phyloP scores from a whole-genome alignment of 352 stramenopile species.

The Globisporangium parvum region DNA sequence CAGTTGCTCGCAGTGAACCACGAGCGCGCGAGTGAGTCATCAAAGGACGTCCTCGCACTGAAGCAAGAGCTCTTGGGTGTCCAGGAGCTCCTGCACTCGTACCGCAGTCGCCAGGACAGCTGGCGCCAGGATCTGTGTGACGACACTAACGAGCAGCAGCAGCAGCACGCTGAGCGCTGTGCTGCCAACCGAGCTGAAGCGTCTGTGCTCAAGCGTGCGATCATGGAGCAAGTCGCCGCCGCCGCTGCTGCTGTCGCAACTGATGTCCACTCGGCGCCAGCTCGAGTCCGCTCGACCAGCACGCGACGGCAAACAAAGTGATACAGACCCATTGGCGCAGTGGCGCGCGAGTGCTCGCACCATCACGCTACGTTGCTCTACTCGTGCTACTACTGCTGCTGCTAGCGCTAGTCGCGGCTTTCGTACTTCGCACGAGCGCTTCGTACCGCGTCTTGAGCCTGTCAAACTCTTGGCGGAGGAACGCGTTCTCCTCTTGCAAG shows the following conservation, averaged over 20 bases:
- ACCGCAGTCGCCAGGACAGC: constrained; percentile 13
- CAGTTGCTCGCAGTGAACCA: constrained; percentile 44
- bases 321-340: background rate
- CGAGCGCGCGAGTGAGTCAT: constrained; percentile 35
- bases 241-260: background rate
- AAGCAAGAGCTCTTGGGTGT: constrained; percentile 43
- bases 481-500: constrained; percentile 62
- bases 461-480: constrained; percentile 59
- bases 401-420: too few species aligned
- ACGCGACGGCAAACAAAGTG: constrained; percentile 1
- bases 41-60: constrained; percentile 40
- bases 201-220: constrained; percentile 28
- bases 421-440: constrained; percentile 16
- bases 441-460: constrained; percentile 65
- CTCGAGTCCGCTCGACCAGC: background rate
- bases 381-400: background rate
- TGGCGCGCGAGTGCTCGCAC: too few species aligned
- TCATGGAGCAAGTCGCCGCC: constrained; percentile 36
- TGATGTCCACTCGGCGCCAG: background rate
- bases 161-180: constrained; percentile 17
- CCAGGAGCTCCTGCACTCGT: constrained; percentile 36
- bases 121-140: constrained; percentile 4
- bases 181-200: constrained; percentile 22
- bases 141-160: constrained; percentile 10
- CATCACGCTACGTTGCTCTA: background rate